Base-by-base conservation (phyloP, 441 rosid species). In the Gossypium davidsonii region DNA sequence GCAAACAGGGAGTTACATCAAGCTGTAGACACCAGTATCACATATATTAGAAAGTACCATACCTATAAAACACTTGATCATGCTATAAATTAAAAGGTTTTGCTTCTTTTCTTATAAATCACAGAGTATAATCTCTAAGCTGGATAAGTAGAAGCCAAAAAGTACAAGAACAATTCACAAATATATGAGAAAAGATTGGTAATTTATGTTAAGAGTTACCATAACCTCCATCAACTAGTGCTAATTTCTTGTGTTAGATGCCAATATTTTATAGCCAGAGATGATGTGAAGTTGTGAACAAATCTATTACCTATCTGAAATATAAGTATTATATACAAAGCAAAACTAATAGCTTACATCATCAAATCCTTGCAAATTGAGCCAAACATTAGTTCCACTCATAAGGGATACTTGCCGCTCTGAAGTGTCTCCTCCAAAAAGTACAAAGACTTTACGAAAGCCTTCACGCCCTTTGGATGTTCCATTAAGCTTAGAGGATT, bases 351-450 rank as follows among this genome's bases (percentile, higher is more conserved):
- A 79, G 77, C 98, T 91, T 88, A 94, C 97, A 85, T 92, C 90
- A 60, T 63, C 80, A 79, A 84, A 91, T 74, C 89, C 85, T 79
- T 83, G 96, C 94, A 94, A 80, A 82, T 92, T 92, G 67, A 92
- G 94, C 98, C 97, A 94, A 59, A 92, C 90, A 76, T 92, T 94
- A 74, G 99, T 94, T 83, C 97, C 99, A 34, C 99, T 94, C 89
- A 94, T 89, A 72, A 94, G 91, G 72, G 99, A 94, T 28, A 92
- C 98, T 85, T 94, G 99, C 74, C 99, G 92, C 83, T 94, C 99
- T 59, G 98, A 94, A 39, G 96, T 90, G 84, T 87, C 85, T 72
- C 99, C 98, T 74, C 99, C 98, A 86, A 92, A 89, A 67, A 94
- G 71, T 81, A 94, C 90, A 84, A 94, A 89, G 74, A 89, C 92